phyloP scores from a whole-genome alignment of 2,329 filamentous ascomycete genomes.

The Calonectria pteridis region DNA sequence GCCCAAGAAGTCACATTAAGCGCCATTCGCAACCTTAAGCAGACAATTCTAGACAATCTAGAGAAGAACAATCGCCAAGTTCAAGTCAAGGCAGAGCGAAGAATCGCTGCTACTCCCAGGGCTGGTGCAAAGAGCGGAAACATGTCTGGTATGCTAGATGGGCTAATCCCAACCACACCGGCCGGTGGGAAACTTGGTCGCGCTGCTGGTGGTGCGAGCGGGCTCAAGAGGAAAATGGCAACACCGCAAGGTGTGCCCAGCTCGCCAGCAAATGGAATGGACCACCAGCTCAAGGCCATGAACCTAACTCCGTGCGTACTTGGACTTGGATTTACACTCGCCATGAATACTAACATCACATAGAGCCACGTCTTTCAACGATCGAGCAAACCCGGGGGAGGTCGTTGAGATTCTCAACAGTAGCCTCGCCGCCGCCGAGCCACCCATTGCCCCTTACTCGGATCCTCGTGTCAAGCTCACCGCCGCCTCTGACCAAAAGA shows the following conservation, averaged over 20 bases:
- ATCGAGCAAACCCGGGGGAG: slow-evolving; percentile 84
- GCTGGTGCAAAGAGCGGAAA: slow-evolving; percentile 69
- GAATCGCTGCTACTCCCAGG: slow-evolving; percentile 72
- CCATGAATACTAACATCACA: slow-evolving; percentile 8
- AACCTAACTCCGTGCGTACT: slow-evolving; percentile 45
- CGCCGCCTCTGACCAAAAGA: slow-evolving; percentile 89
- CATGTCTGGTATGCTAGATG: slow-evolving; percentile 87
- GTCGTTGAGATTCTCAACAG: slow-evolving; percentile 86
- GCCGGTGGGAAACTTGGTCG: slow-evolving; percentile 58
- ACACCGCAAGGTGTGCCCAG: slow-evolving; percentile 45
- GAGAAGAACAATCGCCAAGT: slow-evolving; percentile 80
- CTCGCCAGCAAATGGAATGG: slow-evolving; percentile 50
- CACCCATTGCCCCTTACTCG: slow-evolving; percentile 77
- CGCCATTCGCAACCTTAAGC: slow-evolving; percentile 83
- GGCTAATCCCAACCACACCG: slow-evolving; percentile 75
- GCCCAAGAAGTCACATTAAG: slow-evolving; percentile 77
- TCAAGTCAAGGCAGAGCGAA: slow-evolving; percentile 73
- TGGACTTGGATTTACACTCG: no score
- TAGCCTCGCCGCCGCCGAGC: slow-evolving; percentile 75
- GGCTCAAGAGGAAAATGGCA: slow-evolving; percentile 49
- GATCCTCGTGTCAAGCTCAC: slow-evolving; percentile 87
- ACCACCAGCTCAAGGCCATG: slow-evolving; percentile 50
- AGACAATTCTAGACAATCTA: slow-evolving; percentile 85
- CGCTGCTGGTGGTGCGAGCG: slow-evolving; percentile 45
- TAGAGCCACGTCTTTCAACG: slow-evolving; percentile 68